Evolutionary conservation across 345 rosid species (phyloP), one percentile per base, ranked within the genome.

Genomic region (Corchorus capsularis): DNA sequence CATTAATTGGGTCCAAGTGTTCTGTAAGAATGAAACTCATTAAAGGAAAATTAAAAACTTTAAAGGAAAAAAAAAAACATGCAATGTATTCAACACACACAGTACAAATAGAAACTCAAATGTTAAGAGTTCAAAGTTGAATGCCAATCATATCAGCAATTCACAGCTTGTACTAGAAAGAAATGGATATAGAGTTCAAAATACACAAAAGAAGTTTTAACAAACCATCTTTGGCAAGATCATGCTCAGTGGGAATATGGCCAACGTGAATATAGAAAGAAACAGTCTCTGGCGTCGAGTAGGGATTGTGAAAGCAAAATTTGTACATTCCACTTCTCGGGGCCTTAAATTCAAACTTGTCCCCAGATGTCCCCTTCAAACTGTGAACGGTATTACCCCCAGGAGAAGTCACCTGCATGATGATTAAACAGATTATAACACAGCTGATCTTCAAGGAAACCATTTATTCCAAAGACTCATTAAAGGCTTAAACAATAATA

Each of bases 251-350:
- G 61, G 97, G 98, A 79, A 96, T 96, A 72, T 96, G 99, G 27
- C 99, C 98, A 65, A 90, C 96, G 60, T 93, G 99, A 79, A 96
- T 96, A 70, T 93, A 85, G 83, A 93, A 96, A 61, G 99, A 91
- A 70, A 96, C 97, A 1, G 99, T 93, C 78, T 96, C 98, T 54
- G 99, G 98, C 27, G 99, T 85, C n/a, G 94, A 83, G 57, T 90
- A 84, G 37, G 98, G 95, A 76, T 96, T 96, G 84, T 90, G 94
- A 78, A 96, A 96, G 84, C 99, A 96, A 71, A 96, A 96, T 75
- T 93, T 93, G 84, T 91, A 92, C 97, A 93, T 96, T 83, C 99
- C 99, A 86, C 96, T 93, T 79, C 86, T 84, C 19, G 96, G 98
- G 1, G 98, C 96, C 79, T 92, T 92, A 65, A 93, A 89, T 74